phyloP scores from a whole-genome alignment of 257 asterid species.

The Dorcoceras hygrometricum region DNA sequence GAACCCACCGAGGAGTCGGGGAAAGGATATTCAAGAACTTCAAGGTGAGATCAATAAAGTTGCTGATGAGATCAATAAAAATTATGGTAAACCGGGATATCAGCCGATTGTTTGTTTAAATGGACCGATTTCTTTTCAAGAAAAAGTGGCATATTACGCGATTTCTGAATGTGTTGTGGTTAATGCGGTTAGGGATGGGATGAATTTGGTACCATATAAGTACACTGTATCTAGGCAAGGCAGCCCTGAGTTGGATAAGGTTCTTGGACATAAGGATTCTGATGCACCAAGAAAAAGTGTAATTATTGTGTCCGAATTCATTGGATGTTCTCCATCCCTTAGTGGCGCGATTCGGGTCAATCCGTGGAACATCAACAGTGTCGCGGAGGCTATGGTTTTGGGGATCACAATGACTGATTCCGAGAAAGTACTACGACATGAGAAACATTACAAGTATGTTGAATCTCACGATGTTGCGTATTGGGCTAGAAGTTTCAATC shows the following conservation, averaged over 20 bases:
- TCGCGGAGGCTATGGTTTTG: conserved; percentile 58
- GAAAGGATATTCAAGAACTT: conserved; percentile 69
- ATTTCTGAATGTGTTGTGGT: conserved; percentile 81
- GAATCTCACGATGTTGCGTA: conserved; percentile 71
- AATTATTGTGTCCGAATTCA: conserved; percentile 79
- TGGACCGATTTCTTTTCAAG: conserved; percentile 60
- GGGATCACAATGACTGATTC: conserved; percentile 56
- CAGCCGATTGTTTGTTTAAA: conserved; percentile 65
- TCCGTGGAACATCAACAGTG: conserved; percentile 72
- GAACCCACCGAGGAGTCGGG: conserved; percentile 74
- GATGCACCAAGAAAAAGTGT: conserved; percentile 47
- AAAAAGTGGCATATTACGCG: conserved; percentile 59
- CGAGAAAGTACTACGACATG: conserved; percentile 74
- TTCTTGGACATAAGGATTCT: conserved; percentile 36
- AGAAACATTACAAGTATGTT: conserved; percentile 74
- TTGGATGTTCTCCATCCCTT: conserved; percentile 93
- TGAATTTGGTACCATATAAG: conserved; percentile 85
- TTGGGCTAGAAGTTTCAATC: conserved; percentile 79
- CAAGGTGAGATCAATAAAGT: conserved; percentile 58
- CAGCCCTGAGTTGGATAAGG: conserved; percentile 44
- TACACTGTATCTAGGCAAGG: conserved; percentile 78
- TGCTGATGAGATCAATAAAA: conserved; percentile 44
- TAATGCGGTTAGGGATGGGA: conserved; percentile 87
- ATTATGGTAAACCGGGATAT: conserved; percentile 44
- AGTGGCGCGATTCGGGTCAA: conserved; percentile 81